These are phyloP conservation scores for Pyrenophora tritici-repentis DNA, from an alignment of 2,329 filamentous ascomycete genomes.

Conservation along the genomic window DNA sequence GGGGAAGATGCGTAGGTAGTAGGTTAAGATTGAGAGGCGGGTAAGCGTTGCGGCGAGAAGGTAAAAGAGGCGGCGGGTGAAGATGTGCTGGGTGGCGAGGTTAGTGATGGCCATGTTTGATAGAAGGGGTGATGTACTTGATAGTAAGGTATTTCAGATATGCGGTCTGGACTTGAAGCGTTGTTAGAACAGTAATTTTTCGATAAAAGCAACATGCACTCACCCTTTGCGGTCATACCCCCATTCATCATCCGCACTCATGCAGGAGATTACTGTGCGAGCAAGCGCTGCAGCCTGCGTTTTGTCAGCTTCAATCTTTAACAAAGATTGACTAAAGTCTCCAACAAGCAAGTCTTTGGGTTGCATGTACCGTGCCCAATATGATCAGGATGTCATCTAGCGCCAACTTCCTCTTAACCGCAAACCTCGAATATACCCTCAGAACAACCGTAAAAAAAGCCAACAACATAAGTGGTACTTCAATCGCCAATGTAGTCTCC, in stretches of 20 bases:
- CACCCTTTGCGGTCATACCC: slow-evolving; percentile 34
- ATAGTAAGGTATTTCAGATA: slow-evolving; percentile 30
- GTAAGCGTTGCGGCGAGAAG: slow-evolving; percentile 40
- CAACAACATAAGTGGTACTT: slow-evolving; percentile 33
- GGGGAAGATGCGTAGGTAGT: slow-evolving; percentile 47
- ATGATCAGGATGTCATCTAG: slow-evolving; percentile 32
- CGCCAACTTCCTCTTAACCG: slow-evolving; percentile 31
- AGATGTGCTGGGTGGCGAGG: slow-evolving; percentile 24
- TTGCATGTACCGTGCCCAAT: slow-evolving; percentile 21
- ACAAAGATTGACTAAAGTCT: too few relatives aligned
- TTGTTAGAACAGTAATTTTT: not conserved
- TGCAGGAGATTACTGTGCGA: slow-evolving; percentile 33
- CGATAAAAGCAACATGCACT: not conserved
- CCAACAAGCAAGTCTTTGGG: not conserved
- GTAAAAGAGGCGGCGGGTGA: slow-evolving; percentile 43
- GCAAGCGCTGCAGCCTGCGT: slow-evolving; percentile 25
- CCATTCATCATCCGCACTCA: slow-evolving; percentile 32
- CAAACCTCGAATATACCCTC: slow-evolving; percentile 30
- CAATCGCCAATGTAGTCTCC: slow-evolving; percentile 27
- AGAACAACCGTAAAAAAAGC: slow-evolving; percentile 29
- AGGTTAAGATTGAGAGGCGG: slow-evolving; percentile 43
- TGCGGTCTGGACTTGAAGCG: slow-evolving; percentile 21
- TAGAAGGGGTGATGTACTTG: slow-evolving; percentile 9
- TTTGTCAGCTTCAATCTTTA: slow-evolving; percentile 8
- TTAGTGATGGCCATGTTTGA: not conserved